Conservation (phyloP, 2,329 filamentous ascomycete genomes). For the Tolypocladium sp. region DNA sequence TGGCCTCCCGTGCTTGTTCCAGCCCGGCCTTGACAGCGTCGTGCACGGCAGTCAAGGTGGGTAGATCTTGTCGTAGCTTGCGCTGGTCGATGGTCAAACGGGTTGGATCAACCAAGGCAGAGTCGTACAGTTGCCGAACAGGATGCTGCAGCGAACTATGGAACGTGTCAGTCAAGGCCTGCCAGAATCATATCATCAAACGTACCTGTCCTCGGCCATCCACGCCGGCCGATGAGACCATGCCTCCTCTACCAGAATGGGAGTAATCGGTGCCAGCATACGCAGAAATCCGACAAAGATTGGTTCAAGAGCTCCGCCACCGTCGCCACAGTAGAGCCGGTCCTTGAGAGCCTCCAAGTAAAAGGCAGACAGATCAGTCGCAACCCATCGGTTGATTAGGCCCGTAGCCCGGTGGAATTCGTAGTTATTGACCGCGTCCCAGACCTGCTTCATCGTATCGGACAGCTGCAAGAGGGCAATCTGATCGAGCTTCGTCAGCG, state of each 20-base stretch:
- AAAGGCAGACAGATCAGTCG: conserved; percentile 78
- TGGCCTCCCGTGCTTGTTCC: conserved; percentile 62
- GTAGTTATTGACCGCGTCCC: conserved; percentile 55
- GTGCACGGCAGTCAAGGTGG: conserved; percentile 45
- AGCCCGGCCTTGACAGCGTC: conserved; percentile 64
- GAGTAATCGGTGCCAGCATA: conserved; percentile 74
- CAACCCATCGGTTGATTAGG: conserved; percentile 71
- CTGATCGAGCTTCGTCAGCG: conserved; percentile 55
- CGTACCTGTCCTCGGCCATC: conserved; percentile 43
- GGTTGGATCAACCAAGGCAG: conserved; percentile 29
- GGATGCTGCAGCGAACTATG: conserved; percentile 25
- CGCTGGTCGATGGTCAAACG: conserved; percentile 28
- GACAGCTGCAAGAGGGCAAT: conserved; percentile 70
- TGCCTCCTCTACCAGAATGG: conserved; percentile 77
- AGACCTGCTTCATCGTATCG: conserved; percentile 55
- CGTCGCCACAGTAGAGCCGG: conserved; percentile 74
- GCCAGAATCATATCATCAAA: conserved; percentile 6
- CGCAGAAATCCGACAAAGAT: conserved; percentile 66
- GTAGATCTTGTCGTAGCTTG: conserved; percentile 31
- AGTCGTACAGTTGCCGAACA: conserved; percentile 35
- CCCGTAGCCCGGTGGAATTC: conserved; percentile 76
- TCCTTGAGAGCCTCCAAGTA: conserved; percentile 94
- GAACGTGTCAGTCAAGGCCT: conserved; percentile 6
- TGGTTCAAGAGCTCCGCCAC: conserved; percentile 52
- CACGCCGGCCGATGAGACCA: conserved; percentile 67